Evolutionary conservation across 192 early-diverging fungal species (phyloP).

Genomic region (Coemansia sp.): DNA sequence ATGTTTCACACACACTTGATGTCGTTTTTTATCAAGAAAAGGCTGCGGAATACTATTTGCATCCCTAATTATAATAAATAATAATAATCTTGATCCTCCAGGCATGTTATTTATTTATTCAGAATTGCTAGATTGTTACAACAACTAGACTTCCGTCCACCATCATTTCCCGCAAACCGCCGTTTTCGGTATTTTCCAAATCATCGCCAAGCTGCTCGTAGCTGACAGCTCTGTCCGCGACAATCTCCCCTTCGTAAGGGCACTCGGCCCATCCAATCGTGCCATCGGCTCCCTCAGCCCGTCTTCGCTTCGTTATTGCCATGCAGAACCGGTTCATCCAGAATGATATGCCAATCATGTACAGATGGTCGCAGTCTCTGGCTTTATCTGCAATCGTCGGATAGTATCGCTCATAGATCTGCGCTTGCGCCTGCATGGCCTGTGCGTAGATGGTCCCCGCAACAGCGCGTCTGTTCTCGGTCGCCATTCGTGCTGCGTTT

Average conservation of each 20-base stretch:
- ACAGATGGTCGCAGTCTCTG: background rate
- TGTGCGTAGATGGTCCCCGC: background rate
- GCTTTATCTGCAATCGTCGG: background rate
- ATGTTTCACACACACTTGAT: too few relatives aligned
- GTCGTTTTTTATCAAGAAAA: too few relatives aligned
- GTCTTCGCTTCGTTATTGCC: background rate
- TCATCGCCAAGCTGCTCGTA: background rate
- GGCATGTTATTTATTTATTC: too few relatives aligned
- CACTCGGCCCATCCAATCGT: background rate
- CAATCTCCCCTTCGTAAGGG: background rate
- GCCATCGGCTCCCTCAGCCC: background rate
- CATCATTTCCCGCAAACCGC: background rate
- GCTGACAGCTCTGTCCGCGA: background rate
- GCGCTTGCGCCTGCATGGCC: background rate
- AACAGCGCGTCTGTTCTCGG: background rate
- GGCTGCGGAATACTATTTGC: too few relatives aligned
- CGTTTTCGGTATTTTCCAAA: background rate
- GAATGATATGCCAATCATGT: background rate
- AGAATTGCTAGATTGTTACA: background rate
- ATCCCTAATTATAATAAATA: too few relatives aligned
- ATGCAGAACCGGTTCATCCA: slow-evolving; percentile 8
- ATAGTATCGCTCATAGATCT: slow-evolving; percentile 4
- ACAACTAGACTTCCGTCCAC: background rate
- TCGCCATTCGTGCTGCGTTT: background rate
- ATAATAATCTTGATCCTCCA: too few relatives aligned